Percentiles rank a stretch among this genome's conserved stretches.
Conservation (phyloP, 108 stramenopile genomes). For the Pseudonitzschia multistriata region DNA sequence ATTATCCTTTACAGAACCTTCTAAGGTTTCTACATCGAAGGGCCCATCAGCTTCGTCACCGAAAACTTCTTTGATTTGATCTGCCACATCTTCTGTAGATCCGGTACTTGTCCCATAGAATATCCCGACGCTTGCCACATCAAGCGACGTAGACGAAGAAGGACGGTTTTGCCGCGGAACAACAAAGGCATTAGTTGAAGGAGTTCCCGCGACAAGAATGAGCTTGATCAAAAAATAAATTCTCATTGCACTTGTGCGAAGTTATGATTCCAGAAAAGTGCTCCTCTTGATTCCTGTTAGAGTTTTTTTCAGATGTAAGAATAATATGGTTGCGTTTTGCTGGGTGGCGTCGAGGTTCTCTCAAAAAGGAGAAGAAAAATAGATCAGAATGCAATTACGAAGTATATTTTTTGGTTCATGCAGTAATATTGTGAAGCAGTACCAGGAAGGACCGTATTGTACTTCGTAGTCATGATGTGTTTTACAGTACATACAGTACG, state of each 20-base stretch:
- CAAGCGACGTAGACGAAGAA: background rate
- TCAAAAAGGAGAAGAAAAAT: too few relatives aligned
- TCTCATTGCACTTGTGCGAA: background rate
- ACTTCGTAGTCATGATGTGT: too few relatives aligned
- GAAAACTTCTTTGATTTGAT: slow-evolving; percentile 59
- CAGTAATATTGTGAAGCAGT: too few relatives aligned
- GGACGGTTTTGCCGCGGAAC: background rate
- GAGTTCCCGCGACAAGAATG: background rate
- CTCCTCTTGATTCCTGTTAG: too few relatives aligned
- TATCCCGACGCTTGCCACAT: slow-evolving; percentile 58
- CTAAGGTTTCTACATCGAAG: slow-evolving; percentile 72
- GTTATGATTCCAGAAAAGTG: too few relatives aligned
- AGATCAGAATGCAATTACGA: too few relatives aligned
- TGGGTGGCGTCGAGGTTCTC: too few relatives aligned
- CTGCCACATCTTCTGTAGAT: slow-evolving; percentile 66
- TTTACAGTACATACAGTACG: too few relatives aligned
- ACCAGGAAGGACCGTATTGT: too few relatives aligned
- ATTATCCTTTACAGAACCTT: slow-evolving; percentile 50
- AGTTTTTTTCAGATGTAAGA: too few relatives aligned
- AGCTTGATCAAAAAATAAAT: background rate
- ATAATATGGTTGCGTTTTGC: too few relatives aligned
- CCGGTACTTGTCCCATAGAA: slow-evolving; percentile 84
- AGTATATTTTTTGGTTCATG: too few relatives aligned
- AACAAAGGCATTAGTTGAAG: background rate
- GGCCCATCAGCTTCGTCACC: slow-evolving; percentile 75